phyloP scores from a whole-genome alignment of 2,329 filamentous ascomycete species.

The Bipolaris cookei region DNA sequence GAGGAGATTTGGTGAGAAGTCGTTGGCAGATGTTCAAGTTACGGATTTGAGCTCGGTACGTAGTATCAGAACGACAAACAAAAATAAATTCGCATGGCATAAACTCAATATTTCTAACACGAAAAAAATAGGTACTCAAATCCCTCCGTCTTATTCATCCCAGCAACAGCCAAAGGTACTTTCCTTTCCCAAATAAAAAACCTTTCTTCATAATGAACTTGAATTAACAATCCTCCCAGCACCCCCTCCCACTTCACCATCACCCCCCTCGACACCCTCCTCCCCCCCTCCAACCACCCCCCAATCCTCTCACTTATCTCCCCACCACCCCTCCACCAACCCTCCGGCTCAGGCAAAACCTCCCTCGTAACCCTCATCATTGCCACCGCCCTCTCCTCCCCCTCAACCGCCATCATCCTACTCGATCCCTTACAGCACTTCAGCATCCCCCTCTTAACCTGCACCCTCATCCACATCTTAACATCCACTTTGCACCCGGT shows the following conservation, averaged over 20 bases:
- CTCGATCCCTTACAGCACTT: conserved; percentile 64
- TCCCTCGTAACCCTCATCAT: conserved; percentile 64
- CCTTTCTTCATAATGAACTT: not conserved
- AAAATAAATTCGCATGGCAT: too few species aligned
- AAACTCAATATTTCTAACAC: conserved; percentile 5
- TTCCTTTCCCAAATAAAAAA: not conserved
- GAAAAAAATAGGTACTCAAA: conserved; percentile 48
- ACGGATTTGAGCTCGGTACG: conserved; percentile 41
- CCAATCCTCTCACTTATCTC: conserved; percentile 61
- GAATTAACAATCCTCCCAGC: not conserved
- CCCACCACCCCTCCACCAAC: conserved; percentile 41
- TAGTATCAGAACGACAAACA: not conserved
- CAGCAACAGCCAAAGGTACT: conserved; percentile 18
- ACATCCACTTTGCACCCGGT: not conserved
- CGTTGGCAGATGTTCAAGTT: conserved; percentile 53
- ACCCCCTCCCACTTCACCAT: conserved; percentile 49
- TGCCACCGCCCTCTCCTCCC: conserved; percentile 59
- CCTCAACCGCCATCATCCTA: conserved; percentile 54
- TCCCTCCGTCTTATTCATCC: conserved; percentile 41
- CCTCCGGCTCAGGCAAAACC: conserved; percentile 62
- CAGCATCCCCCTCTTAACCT: conserved; percentile 56
- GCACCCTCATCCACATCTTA: conserved; percentile 41
- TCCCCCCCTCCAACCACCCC: conserved; percentile 16
- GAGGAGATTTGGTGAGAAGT: conserved; percentile 59
- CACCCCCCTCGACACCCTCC: conserved; percentile 53